A percentile compares a stretch with the other conserved stretches of the same genome.
Conservation (phyloP, 768 basidiomycete genomes). For the Mycena albidolilacea region DNA sequence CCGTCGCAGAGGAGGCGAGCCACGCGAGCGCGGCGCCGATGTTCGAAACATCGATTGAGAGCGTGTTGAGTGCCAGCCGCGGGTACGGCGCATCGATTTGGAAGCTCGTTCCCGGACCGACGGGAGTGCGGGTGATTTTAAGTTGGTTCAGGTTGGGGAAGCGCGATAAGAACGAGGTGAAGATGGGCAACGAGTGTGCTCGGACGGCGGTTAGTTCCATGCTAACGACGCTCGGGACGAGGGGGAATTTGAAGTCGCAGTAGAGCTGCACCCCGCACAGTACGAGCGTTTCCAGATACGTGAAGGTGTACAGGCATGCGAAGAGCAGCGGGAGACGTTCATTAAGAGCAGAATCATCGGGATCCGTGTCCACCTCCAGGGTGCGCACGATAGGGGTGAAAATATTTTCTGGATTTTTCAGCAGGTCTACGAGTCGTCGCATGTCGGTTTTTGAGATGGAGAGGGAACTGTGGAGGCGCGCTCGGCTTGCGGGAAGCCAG, state of each 20-base stretch:
- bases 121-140: background rate
- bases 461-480: background rate
- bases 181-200: background rate
- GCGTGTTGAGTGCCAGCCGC: background rate
- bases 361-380: background rate
- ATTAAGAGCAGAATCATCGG: background rate
- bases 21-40: conserved; percentile 19
- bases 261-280: background rate
- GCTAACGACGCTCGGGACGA: background rate
- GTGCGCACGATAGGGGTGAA: background rate
- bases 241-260: background rate
- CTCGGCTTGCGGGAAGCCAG: conserved; percentile 1
- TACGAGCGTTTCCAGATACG: background rate
- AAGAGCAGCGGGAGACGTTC: background rate
- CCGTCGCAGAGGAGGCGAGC: conserved; percentile 11
- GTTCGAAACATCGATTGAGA: conserved; percentile 16
- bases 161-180: background rate
- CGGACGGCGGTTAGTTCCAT: background rate
- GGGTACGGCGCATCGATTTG: background rate
- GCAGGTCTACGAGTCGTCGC: background rate
- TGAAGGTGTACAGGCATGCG: background rate
- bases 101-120: background rate
- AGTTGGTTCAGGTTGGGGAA: background rate
- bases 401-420: background rate
- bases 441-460: background rate